Conservation (phyloP, 345 rosid species). For the Bruguiera sexangula region DNA sequence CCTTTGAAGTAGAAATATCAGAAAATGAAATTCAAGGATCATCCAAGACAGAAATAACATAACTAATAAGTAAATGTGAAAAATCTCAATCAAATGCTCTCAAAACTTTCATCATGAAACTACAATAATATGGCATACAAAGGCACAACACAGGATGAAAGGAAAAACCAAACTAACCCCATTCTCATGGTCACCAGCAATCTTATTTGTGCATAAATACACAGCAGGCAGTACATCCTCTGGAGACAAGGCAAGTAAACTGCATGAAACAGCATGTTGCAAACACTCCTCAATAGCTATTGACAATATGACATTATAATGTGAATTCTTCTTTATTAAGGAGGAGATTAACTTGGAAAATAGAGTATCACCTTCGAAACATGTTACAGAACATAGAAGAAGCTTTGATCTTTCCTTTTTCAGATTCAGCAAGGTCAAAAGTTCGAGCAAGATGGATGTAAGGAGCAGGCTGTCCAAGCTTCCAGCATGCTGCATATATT, state of each 20-base stretch:
- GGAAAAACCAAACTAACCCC: constrained; percentile 40
- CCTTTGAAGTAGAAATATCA: too few relatives aligned
- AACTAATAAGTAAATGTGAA: neutral
- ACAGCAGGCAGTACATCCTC: constrained; percentile 81
- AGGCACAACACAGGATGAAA: neutral
- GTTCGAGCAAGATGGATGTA: constrained; percentile 81
- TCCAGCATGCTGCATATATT: constrained; percentile 76
- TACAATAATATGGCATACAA: neutral
- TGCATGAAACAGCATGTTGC: constrained; percentile 30
- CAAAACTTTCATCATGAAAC: neutral
- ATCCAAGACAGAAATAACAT: neutral
- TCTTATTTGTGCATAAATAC: constrained; percentile 85
- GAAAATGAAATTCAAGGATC: neutral
- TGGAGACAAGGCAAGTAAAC: constrained; percentile 81
- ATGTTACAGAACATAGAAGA: constrained; percentile 85
- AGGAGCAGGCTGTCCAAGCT: constrained; percentile 66
- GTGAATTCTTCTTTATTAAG: constrained; percentile 3
- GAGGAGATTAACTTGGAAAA: constrained; percentile 7
- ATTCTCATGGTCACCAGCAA: constrained; percentile 84
- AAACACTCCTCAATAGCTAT: constrained; percentile 14
- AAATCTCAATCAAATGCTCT: neutral
- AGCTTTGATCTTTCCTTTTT: constrained; percentile 85
- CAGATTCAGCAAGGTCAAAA: constrained; percentile 73
- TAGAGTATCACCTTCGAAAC: constrained; percentile 68
- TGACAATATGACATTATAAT: neutral